Evolutionary conservation across 2,329 filamentous ascomycete species (phyloP).

Genomic region (Ceratocystis huliohia): DNA sequence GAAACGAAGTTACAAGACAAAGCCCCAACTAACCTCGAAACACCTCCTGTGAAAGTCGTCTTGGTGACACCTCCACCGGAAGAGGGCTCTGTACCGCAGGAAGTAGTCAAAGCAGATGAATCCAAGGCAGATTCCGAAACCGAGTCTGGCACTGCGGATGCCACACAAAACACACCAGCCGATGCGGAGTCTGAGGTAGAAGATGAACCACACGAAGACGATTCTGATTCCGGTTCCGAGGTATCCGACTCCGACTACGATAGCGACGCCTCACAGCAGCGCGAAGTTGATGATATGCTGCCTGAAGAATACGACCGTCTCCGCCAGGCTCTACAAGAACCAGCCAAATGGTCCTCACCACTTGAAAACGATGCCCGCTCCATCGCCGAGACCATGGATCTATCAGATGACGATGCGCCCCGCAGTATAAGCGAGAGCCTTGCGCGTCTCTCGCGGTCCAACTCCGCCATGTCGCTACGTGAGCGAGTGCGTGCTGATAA

Average conservation of each 20-base stretch:
- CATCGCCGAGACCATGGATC: conserved; percentile 20
- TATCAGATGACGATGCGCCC: conserved; percentile 16
- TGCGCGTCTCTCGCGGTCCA: conserved; percentile 14
- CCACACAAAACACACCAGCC: not conserved
- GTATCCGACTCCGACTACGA: conserved; percentile 4
- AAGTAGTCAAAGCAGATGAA: not conserved
- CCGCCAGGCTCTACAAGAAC: conserved; percentile 22
- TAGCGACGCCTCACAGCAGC: conserved; percentile 15
- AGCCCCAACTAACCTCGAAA: not conserved
- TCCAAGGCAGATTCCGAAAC: not conserved
- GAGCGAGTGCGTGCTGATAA: conserved; percentile 20
- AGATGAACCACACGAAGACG: not conserved
- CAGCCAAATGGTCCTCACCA: conserved; percentile 8
- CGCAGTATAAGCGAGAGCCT: conserved; percentile 17
- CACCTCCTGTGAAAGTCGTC: conserved; percentile 3
- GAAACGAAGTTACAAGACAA: conserved; percentile 13
- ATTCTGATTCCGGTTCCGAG: not conserved
- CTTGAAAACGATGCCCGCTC: conserved; percentile 15
- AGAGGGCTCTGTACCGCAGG: conserved; percentile 3
- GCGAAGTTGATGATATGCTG: conserved; percentile 15
- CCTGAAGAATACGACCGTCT: conserved; percentile 20
- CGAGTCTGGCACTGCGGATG: not conserved
- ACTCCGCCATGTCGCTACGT: conserved; percentile 12
- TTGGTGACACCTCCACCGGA: conserved; percentile 13
- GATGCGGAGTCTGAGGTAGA: not conserved